Percentiles rank a stretch among this genome's conserved stretches.
Conservation (phyloP, 495 filamentous ascomycete species). For the Annulohypoxylon stygium region DNA sequence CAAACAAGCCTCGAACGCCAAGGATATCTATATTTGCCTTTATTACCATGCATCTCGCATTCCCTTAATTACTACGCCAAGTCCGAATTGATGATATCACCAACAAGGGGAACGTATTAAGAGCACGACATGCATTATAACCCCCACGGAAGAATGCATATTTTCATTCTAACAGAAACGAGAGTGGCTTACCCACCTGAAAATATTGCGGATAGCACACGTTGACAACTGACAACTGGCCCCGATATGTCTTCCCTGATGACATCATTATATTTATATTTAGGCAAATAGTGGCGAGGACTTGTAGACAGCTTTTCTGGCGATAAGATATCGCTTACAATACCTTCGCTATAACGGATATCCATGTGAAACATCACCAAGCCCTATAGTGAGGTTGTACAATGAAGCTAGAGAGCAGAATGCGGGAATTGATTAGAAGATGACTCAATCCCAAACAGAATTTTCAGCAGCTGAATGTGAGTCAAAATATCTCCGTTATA, state of each 20-base stretch:
- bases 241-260: neutral
- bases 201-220: neutral
- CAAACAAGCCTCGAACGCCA: constrained; percentile 1
- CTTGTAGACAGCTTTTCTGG: neutral
- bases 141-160: neutral
- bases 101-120: neutral
- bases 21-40: neutral
- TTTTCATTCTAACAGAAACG: neutral
- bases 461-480: neutral
- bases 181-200: neutral
- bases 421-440: constrained; percentile 8
- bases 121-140: neutral
- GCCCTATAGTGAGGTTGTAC: neutral
- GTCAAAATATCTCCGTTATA: constrained; percentile 12
- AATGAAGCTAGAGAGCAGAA: neutral
- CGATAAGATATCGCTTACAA: neutral
- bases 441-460: neutral
- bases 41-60: neutral
- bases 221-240: neutral
- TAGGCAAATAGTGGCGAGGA: neutral
- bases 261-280: neutral
- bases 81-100: neutral
- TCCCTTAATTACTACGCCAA: constrained; percentile 16
- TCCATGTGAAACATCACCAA: neutral
- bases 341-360: neutral